Evolutionary conservation across 768 basidiomycete genomes (phyloP).

Genomic region (Psilocybe sp.): DNA sequence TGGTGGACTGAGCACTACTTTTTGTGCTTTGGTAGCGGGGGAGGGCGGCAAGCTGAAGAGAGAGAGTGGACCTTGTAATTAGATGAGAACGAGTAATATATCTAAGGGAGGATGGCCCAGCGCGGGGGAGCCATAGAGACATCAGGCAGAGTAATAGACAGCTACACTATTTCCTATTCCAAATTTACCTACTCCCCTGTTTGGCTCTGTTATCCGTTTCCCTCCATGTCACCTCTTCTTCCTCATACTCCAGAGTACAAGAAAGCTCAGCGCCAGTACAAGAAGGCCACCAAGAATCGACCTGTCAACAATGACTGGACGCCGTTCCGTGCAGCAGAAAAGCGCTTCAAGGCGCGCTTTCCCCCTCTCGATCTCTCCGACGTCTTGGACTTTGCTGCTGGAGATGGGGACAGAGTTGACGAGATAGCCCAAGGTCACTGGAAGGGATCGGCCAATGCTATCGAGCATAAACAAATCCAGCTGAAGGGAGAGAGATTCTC

Average conservation of each 20-base stretch:
- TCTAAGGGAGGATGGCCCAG: slow-evolving; percentile 38
- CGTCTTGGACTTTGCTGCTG: slow-evolving; percentile 63
- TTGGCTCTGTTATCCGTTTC: slow-evolving; percentile 26
- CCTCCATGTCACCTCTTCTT: slow-evolving; percentile 36
- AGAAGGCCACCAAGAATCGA: slow-evolving; percentile 60
- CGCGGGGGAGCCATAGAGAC: slow-evolving; percentile 77
- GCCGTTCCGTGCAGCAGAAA: slow-evolving; percentile 75
- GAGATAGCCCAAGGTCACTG: slow-evolving; percentile 48
- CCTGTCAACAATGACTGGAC: slow-evolving; percentile 54
- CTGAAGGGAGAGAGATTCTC: slow-evolving; percentile 17
- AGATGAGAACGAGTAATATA: slow-evolving; percentile 24
- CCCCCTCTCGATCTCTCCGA: slow-evolving; percentile 71
- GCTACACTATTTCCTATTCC: neutral
- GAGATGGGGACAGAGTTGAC: slow-evolving; percentile 34
- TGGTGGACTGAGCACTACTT: slow-evolving; percentile 14
- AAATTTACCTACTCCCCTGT: slow-evolving; percentile 17
- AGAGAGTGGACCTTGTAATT: slow-evolving; percentile 15
- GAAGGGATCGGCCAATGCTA: slow-evolving; percentile 39
- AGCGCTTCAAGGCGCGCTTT: slow-evolving; percentile 75
- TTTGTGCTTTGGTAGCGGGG: slow-evolving; percentile 35
- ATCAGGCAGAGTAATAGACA: slow-evolving; percentile 32
- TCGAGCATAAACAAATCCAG: slow-evolving; percentile 29
- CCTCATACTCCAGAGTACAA: slow-evolving; percentile 53
- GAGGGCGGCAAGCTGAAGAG: slow-evolving; percentile 15
- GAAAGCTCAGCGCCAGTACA: slow-evolving; percentile 52